Evolutionary conservation across 2,329 filamentous ascomycete species (phyloP), one percentile per base, ranked within the genome.

Genomic region (Arthroderma sp.): DNA sequence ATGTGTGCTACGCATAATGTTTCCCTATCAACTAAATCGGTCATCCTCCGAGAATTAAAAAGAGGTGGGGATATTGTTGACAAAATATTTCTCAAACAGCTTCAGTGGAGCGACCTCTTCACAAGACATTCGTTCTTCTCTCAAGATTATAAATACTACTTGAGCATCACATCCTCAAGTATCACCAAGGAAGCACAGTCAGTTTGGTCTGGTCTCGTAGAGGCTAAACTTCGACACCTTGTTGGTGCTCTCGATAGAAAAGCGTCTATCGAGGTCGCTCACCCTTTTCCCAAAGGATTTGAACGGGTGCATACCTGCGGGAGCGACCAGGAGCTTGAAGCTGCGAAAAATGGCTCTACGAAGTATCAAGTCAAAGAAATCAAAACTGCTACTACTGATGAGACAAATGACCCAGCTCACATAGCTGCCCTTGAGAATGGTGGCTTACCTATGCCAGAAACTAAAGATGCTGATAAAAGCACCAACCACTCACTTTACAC

Each of bases 1-100:
- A 96, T 95, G 88, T 96, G 91, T 62, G 83, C 91, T 1, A 96
- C 91, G 0, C 91, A 94, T 69, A 96, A 94, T 57, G 81, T 98
- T 49, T 88, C 84, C 3, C 72, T 77, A 52, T 96, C 89, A 1
- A 93, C 87, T 1, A 85, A 87, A 69, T 70, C 76, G 5, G 78
- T 95, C 41, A 87, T 98, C 57, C 77, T 86, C 52, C 75, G 80
- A 39, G 91, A 98, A 60, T 75, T 96, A 15, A 73, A 81, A 50
- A 78, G 85, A 33, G 91, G 81, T 4, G 77, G 81, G 42, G 73
- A 84, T 42, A 81, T 95, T 44, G 79, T 86, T 6, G 80, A 84
- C 50, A 77, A 79, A 53, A 93, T 98, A 49, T 82, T 89, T 65
- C 61, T 74, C 30, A 85, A 83, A 46, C 83, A 83, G 56, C 73